Evolutionary conservation across 2,329 filamentous ascomycete species (phyloP).

Genomic region (Aureobasidium musti): DNA sequence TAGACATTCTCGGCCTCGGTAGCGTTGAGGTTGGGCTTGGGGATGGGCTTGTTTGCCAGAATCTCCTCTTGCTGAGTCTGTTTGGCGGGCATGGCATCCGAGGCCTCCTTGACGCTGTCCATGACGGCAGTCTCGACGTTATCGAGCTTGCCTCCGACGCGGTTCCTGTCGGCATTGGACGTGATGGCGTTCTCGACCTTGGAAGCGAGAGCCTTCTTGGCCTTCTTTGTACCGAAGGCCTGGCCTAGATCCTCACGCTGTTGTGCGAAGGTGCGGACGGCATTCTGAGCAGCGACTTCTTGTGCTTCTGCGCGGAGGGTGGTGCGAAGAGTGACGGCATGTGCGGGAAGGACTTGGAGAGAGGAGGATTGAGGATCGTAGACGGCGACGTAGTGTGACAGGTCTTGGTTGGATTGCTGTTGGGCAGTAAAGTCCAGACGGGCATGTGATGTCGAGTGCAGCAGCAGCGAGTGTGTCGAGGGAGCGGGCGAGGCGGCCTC

Average conservation of each 20-base stretch:
- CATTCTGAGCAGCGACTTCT: conserved; percentile 42
- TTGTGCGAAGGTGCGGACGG: conserved; percentile 52
- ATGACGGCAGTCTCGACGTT: conserved; percentile 62
- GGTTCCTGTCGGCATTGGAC: conserved; percentile 45
- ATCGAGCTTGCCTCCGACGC: conserved; percentile 52
- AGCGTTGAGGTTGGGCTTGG: conserved; percentile 67
- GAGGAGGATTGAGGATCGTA: conserved; percentile 57
- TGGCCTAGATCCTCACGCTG: conserved; percentile 70
- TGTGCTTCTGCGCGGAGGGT: conserved; percentile 49
- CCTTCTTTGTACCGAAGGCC: conserved; percentile 83
- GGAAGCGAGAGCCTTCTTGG: conserved; percentile 72
- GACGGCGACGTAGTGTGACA: conserved; percentile 62
- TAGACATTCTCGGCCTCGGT: conserved; percentile 72
- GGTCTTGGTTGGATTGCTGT: conserved; percentile 37
- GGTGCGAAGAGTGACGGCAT: conserved; percentile 58
- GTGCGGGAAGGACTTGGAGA: conserved; percentile 57
- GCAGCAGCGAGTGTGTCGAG: conserved; percentile 54
- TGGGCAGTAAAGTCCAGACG: conserved; percentile 60
- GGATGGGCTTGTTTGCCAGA: conserved; percentile 71
- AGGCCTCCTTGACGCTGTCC: conserved; percentile 62
- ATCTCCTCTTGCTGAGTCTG: conserved; percentile 65
- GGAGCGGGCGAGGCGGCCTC: conserved; percentile 41
- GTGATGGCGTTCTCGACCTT: conserved; percentile 70
- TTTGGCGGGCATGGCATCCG: conserved; percentile 65
- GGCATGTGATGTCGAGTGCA: conserved; percentile 62